These are phyloP conservation scores for Capsicum rhomboideum DNA, from an alignment of 257 asterid species.

Conservation along the genomic window DNA sequence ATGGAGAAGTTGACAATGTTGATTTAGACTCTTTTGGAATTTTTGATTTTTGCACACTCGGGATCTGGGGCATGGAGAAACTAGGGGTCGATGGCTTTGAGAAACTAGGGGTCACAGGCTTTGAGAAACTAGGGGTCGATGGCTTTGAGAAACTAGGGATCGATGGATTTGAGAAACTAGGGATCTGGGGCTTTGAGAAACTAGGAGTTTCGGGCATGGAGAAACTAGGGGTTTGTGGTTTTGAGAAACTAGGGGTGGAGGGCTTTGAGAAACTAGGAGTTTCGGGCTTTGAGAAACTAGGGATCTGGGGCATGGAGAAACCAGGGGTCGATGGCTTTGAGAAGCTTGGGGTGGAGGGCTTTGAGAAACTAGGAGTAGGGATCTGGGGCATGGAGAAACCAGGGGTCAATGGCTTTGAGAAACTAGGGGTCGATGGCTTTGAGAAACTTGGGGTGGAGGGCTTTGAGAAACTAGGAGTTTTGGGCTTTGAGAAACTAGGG, in stretches of 20 bases:
- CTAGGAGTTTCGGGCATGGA: not conserved
- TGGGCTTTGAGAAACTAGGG: constrained; percentile 12
- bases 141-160: not conserved
- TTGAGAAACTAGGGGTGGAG: not conserved
- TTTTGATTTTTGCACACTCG: not conserved
- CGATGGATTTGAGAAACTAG: not conserved
- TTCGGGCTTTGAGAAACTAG: not conserved
- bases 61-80: not conserved
- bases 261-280: not conserved
- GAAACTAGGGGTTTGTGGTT: not conserved
- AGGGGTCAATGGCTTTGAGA: not conserved
- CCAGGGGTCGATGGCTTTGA: not conserved
- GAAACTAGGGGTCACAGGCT: not conserved
- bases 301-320: not conserved
- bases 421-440: not conserved
- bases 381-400: not conserved
- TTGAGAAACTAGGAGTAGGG: not conserved
- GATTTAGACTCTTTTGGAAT: not conserved
- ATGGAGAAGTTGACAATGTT: not conserved
- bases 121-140: not conserved
- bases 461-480: not conserved
- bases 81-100: too few species aligned
- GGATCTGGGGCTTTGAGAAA: not conserved
- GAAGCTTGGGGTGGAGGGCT: not conserved
- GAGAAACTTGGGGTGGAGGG: not conserved